Base-by-base conservation (phyloP, 495 filamentous ascomycete species). In the Neurospora sp. region DNA sequence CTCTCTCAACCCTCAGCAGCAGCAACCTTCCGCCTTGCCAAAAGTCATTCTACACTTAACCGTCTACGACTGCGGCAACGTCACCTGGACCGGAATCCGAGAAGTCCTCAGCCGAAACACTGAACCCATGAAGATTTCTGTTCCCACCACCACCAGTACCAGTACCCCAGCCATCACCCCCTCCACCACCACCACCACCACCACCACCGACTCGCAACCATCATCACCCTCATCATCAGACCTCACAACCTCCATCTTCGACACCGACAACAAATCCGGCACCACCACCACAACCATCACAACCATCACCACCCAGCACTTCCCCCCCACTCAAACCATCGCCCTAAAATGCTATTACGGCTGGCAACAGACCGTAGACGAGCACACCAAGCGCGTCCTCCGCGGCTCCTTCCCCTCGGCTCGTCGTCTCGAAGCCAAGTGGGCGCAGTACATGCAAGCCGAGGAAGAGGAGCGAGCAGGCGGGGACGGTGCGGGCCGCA, bases 401-500 rank as follows among this genome's bases (percentile, higher is more conserved):
- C 83, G 87, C 20, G 93, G 93, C 1, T 91, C 97, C 71, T 84
- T 92, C 31, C 80, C 82, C 0, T 83, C 91, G 4, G 96, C 96
- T 2, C 82, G 83, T 41, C 83, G 91, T 14, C 83, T 99, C 27
- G 94, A 97, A 82, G 85, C 88, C 69, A 97, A 94, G 82, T 99
- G 96, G 96, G 93, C 90, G 0, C 91, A 97, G 40, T 95, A 94
- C 75, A 98, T 98, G 96, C 91, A 95, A 81, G 89, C 92, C 7
- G 91, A 87, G 31, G 92, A 97, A 76, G 96, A 98, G 77, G 53
- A 65, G 27, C 53, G 53, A 4, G 93, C 91, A 0, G 93, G 91
- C 0, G 87, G 86, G 2, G 85, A 76, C 1, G 89, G 88, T 0
- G 85, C 84, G 0, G 88, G 89, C 2, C 81, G 84, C 0, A 84